Conservation (phyloP, 1,284 basidiomycete species). For the Ceratobasidium sp. region DNA sequence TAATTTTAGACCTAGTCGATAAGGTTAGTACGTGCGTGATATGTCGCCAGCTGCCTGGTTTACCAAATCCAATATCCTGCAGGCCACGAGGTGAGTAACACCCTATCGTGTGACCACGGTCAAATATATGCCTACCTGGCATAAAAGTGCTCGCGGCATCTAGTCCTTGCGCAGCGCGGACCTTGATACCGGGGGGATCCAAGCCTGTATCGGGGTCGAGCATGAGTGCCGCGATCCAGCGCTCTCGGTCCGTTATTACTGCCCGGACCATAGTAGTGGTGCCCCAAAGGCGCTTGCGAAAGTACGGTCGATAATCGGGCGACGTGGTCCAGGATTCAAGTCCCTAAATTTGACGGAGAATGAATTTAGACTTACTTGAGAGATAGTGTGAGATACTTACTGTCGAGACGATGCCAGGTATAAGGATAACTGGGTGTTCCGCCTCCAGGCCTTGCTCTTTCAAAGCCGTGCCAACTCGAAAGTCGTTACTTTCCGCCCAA, state of each 20-base stretch:
- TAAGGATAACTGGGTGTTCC: slow-evolving; percentile 40
- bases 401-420: slow-evolving; percentile 42
- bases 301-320: slow-evolving; percentile 78
- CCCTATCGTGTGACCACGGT: neutral
- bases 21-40: slow-evolving; percentile 2
- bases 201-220: slow-evolving; percentile 92
- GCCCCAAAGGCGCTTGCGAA: slow-evolving; percentile 87
- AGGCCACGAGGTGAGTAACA: neutral
- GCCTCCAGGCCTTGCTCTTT: slow-evolving; percentile 38
- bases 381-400: slow-evolving; percentile 2
- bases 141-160: slow-evolving; percentile 56
- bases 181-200: slow-evolving; percentile 87
- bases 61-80: slow-evolving; percentile 91
- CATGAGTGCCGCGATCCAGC: slow-evolving; percentile 89
- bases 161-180: slow-evolving; percentile 85
- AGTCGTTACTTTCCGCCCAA: slow-evolving; percentile 41
- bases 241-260: slow-evolving; percentile 82
- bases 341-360: slow-evolving; percentile 54
- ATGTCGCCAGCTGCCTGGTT: slow-evolving; percentile 43
- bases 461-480: slow-evolving; percentile 37
- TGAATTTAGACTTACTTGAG: neutral
- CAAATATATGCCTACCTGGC: slow-evolving; percentile 12
- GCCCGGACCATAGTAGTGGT: slow-evolving; percentile 81
- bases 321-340: slow-evolving; percentile 87
- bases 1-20: slow-evolving; percentile 77